These are phyloP conservation scores for Mycena sp. DNA, from an alignment of 1,284 basidiomycete species.

Conservation along the genomic window DNA sequence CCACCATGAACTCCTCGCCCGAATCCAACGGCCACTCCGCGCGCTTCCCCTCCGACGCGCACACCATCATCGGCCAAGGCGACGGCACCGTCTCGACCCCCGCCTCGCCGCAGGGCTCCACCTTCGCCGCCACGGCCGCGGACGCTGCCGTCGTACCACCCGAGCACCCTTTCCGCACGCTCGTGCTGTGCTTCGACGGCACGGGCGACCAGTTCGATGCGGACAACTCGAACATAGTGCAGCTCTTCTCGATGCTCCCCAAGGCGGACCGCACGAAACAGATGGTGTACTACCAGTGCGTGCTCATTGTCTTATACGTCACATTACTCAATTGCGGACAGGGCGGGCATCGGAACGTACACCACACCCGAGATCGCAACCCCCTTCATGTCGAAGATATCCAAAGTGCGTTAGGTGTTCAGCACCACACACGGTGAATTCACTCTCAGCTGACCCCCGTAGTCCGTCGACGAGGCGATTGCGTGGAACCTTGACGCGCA, in stretches of 20 bases:
- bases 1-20: background rate
- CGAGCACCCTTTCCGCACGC: conserved; percentile 46
- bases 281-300: conserved; percentile 70
- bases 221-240: conserved; percentile 57
- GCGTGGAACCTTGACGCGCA: conserved; percentile 63
- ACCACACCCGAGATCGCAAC: conserved; percentile 44
- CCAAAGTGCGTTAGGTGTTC: conserved; percentile 24
- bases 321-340: conserved; percentile 16
- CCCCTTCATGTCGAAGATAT: conserved; percentile 43
- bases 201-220: conserved; percentile 63
- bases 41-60: background rate
- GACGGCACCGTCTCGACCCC: background rate
- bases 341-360: conserved; percentile 41
- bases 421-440: background rate
- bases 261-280: conserved; percentile 61
- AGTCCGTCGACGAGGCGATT: conserved; percentile 1
- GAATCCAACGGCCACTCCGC: too few relatives aligned
- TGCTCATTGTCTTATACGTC: background rate
- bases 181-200: conserved; percentile 65
- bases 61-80: background rate
- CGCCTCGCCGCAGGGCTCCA: background rate
- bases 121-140: background rate
- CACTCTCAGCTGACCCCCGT: background rate
- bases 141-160: conserved; percentile 42
- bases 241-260: conserved; percentile 59